Conservation (phyloP, 139 green algal species). For the Yamagishiella unicocca region DNA sequence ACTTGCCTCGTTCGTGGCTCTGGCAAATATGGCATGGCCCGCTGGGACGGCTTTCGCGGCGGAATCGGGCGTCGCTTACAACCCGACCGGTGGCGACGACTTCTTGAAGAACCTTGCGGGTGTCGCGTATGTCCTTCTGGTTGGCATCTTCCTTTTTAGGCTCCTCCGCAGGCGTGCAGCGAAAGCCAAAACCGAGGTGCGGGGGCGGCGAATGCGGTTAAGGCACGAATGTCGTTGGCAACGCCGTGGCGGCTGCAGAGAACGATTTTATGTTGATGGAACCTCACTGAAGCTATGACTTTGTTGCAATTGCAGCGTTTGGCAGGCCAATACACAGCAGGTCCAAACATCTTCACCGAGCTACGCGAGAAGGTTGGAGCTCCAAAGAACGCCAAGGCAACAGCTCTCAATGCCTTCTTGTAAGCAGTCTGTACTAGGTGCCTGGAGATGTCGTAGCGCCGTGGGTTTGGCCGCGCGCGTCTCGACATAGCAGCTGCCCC, state of each 20-base stretch:
- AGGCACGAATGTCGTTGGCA: too few relatives aligned
- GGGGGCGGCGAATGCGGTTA: too few relatives aligned
- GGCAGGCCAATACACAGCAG: background rate
- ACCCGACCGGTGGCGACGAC: slow-evolving; percentile 55
- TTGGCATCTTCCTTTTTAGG: slow-evolving; percentile 71
- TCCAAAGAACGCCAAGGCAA: background rate
- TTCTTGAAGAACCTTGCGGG: slow-evolving; percentile 72
- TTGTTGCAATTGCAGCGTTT: too few relatives aligned
- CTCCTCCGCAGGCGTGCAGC: slow-evolving; percentile 68
- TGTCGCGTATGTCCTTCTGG: slow-evolving; percentile 67
- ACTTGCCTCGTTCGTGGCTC: background rate
- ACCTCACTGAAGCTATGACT: too few relatives aligned
- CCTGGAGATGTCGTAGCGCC: too few relatives aligned
- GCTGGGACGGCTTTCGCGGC: slow-evolving; percentile 45
- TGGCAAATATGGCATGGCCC: background rate
- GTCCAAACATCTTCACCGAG: slow-evolving; percentile 2
- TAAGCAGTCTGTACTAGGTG: slow-evolving; percentile 36
- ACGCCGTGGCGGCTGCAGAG: too few relatives aligned
- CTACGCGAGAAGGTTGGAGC: slow-evolving; percentile 51
- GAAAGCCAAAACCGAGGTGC: slow-evolving; percentile 64
- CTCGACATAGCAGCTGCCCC: too few relatives aligned
- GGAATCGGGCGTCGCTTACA: slow-evolving; percentile 60
- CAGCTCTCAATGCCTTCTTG: slow-evolving; percentile 43
- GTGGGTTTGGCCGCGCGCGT: too few relatives aligned
- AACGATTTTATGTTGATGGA: too few relatives aligned